A percentile compares a stretch with the other conserved stretches of the same genome.
phyloP scores from a whole-genome alignment of 495 filamentous ascomycete genomes.

The Tricharina praecox region DNA sequence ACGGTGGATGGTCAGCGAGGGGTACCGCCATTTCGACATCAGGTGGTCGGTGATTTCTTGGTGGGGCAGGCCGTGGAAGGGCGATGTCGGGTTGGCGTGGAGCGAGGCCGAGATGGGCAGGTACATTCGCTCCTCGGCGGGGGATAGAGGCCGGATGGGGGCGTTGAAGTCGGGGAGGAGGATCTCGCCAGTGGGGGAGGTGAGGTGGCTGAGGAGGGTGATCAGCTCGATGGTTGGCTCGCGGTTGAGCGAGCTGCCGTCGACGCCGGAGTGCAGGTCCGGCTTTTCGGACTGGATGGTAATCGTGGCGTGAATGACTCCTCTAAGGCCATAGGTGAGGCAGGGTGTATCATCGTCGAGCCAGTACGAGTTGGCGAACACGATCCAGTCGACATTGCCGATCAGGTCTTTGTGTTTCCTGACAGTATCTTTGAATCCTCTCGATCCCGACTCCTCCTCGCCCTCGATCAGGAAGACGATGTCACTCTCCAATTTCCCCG shows the following conservation, averaged over 20 bases:
- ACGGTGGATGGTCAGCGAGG: conserved; percentile 81
- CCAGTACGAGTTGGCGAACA: conserved; percentile 96
- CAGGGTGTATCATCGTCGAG: conserved; percentile 89
- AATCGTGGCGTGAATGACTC: conserved; percentile 87
- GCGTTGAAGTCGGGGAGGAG: conserved; percentile 69
- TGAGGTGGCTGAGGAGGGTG: conserved; percentile 58
- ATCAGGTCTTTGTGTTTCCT: conserved; percentile 63
- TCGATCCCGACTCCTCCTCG: conserved; percentile 86
- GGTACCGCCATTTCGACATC: conserved; percentile 91
- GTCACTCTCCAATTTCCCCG: conserved; percentile 63
- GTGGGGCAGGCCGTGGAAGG: neutral
- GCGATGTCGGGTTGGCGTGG: conserved; percentile 1
- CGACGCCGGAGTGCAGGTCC: conserved; percentile 88
- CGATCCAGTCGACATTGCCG: conserved; percentile 78
- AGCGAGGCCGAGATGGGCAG: conserved; percentile 53
- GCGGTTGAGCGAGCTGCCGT: conserved; percentile 72
- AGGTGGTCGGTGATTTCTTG: conserved; percentile 32
- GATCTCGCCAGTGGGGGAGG: conserved; percentile 46
- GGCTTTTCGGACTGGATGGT: conserved; percentile 69
- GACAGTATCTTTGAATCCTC: conserved; percentile 71
- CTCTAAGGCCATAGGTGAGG: conserved; percentile 81
- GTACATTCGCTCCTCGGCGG: conserved; percentile 64
- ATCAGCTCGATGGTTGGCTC: conserved; percentile 85
- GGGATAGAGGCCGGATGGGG: conserved; percentile 54
- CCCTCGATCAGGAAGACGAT: conserved; percentile 90